phyloP scores from a whole-genome alignment of 768 basidiomycete species.

The Lactifluus volemus region DNA sequence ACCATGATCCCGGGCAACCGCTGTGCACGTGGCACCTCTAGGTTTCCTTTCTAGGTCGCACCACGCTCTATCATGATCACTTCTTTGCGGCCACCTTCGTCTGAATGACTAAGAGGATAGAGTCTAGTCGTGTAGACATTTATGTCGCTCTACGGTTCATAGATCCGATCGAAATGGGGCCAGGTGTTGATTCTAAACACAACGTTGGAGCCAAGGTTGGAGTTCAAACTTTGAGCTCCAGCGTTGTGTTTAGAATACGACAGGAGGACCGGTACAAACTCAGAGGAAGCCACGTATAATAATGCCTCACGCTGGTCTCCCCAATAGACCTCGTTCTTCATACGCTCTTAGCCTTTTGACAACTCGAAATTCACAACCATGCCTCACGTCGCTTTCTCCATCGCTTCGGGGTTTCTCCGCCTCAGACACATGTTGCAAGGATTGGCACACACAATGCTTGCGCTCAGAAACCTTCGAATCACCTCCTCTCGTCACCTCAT shows the following conservation, averaged over 20 bases:
- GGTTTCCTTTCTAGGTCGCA: too few species aligned
- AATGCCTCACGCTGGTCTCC: neutral
- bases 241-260: too few species aligned
- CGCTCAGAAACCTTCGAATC: neutral
- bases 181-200: too few species aligned
- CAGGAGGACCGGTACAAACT: neutral
- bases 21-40: too few species aligned
- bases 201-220: too few species aligned
- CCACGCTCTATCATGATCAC: too few species aligned
- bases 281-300: neutral
- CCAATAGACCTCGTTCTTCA: neutral
- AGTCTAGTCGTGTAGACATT: too few species aligned
- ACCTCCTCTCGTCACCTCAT: neutral
- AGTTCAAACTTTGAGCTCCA: neutral
- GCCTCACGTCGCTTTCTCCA: neutral
- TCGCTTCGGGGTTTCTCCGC: slow-evolving; percentile 3
- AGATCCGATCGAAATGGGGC: too few species aligned
- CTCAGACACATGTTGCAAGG: neutral
- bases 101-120: too few species aligned
- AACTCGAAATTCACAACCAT: neutral
- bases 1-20: too few species aligned
- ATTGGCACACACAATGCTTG: slow-evolving; percentile 1
- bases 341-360: neutral
- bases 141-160: too few species aligned
- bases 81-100: too few species aligned